Percentiles rank a stretch among this genome's conserved stretches.
phyloP scores from a whole-genome alignment of 2,329 filamentous ascomycete species.

The Claviceps pazoutovae region DNA sequence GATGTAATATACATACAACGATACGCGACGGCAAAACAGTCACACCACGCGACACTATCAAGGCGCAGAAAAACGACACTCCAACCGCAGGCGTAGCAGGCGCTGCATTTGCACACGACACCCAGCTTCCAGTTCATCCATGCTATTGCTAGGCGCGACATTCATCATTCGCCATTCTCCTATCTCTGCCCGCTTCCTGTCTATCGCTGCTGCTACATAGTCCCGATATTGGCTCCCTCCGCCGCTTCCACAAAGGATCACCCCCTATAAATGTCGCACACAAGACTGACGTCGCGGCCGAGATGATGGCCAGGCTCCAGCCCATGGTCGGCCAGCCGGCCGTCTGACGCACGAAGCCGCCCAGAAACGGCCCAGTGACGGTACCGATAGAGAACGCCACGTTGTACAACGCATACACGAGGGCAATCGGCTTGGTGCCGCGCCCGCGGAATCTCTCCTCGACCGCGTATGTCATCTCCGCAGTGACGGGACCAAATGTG shows the following conservation, averaged over 20 bases:
- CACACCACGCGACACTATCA: too few species aligned
- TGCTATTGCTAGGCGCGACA: neutral
- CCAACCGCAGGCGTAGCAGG: too few species aligned
- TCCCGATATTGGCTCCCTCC: neutral
- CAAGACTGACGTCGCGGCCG: conserved; percentile 14
- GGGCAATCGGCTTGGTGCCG: conserved; percentile 16
- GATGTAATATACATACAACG: too few species aligned
- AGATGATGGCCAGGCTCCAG: conserved; percentile 18
- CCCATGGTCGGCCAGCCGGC: conserved; percentile 20
- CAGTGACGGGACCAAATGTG: conserved; percentile 22
- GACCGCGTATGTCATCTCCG: conserved; percentile 22
- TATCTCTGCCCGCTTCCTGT: neutral
- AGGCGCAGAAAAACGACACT: too few species aligned
- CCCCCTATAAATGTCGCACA: conserved; percentile 18
- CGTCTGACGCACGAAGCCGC: conserved; percentile 19
- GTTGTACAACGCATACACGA: conserved; percentile 23
- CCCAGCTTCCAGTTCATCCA: too few species aligned
- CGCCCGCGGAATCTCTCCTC: conserved; percentile 9
- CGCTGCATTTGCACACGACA: too few species aligned
- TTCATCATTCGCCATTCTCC: neutral
- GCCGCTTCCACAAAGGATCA: conserved; percentile 12
- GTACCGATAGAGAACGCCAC: conserved; percentile 21
- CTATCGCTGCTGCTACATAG: neutral
- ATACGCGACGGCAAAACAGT: too few species aligned
- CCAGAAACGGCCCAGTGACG: conserved; percentile 19